A percentile compares a stretch with the other conserved stretches of the same genome.
Conservation (phyloP, 495 filamentous ascomycete species). For the Penicillium canariense region DNA sequence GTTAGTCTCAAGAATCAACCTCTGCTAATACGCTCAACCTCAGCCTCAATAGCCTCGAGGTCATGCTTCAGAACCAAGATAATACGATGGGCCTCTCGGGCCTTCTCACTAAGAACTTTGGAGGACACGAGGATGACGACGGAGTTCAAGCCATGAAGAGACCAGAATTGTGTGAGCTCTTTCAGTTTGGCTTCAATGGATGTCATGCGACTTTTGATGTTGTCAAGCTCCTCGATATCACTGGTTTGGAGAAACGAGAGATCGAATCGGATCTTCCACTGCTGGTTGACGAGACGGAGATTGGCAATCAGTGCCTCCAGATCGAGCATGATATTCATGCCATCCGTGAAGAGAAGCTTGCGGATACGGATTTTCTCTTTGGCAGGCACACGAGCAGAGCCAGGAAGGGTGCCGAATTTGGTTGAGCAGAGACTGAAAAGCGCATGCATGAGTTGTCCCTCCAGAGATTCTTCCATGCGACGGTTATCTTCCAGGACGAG, state of each 20-base stretch:
- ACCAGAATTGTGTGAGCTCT: constrained; percentile 3
- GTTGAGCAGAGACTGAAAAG: background rate
- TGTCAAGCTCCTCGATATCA: constrained; percentile 18
- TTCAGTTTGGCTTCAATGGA: constrained; percentile 2
- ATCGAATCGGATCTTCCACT: background rate
- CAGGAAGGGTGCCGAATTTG: background rate
- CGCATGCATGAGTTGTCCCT: background rate
- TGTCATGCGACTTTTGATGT: background rate
- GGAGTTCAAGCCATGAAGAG: constrained; percentile 4
- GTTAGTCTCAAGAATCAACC: background rate
- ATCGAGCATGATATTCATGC: background rate
- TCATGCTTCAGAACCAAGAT: constrained; percentile 8
- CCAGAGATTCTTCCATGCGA: background rate
- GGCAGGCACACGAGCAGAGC: background rate
- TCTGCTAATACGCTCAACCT: background rate
- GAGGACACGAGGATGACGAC: background rate
- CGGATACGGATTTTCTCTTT: constrained; percentile 6
- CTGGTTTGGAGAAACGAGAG: background rate
- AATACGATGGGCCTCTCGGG: constrained; percentile 4
- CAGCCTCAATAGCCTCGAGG: background rate
- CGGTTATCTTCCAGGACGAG: background rate
- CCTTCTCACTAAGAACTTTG: background rate
- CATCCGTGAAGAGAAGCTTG: constrained; percentile 11
- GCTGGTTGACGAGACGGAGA: background rate
- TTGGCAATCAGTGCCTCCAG: background rate